Evolutionary conservation across 257 asterid genomes (phyloP).

Genomic region (Solanum verrucosum): DNA sequence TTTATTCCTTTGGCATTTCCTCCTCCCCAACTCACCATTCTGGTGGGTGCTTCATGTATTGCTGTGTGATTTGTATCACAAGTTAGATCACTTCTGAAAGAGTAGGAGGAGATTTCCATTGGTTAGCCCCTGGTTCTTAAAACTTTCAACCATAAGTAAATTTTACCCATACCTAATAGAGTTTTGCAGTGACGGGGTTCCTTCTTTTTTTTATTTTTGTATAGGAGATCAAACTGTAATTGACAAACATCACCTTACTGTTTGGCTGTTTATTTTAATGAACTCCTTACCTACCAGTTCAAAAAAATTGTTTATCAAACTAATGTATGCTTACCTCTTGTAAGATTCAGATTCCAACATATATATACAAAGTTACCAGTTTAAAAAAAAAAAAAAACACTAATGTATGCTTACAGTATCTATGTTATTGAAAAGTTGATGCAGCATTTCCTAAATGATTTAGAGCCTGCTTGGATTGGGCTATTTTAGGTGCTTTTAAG

Average conservation of each 20-base stretch:
- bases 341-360: neutral
- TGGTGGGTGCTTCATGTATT: neutral
- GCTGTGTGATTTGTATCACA: neutral
- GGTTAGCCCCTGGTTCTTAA: neutral
- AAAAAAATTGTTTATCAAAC: neutral
- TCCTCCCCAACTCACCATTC: neutral
- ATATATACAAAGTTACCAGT: neutral
- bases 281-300: neutral
- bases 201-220: neutral
- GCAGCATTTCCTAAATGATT: neutral
- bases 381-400: too few species aligned
- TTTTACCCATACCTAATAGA: neutral
- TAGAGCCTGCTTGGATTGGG: neutral
- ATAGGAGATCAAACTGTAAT: neutral
- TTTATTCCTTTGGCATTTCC: constrained; percentile 11
- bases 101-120: neutral
- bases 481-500: neutral
- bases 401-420: neutral
- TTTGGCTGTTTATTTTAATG: neutral
- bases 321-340: neutral
- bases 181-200: neutral
- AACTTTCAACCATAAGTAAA: neutral
- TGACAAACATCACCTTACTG: neutral
- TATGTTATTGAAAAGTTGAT: neutral
- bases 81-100: neutral